These are phyloP conservation scores for Tylopilus orsonianus DNA, from an alignment of 1,284 basidiomycete species.

Conservation along the genomic window DNA sequence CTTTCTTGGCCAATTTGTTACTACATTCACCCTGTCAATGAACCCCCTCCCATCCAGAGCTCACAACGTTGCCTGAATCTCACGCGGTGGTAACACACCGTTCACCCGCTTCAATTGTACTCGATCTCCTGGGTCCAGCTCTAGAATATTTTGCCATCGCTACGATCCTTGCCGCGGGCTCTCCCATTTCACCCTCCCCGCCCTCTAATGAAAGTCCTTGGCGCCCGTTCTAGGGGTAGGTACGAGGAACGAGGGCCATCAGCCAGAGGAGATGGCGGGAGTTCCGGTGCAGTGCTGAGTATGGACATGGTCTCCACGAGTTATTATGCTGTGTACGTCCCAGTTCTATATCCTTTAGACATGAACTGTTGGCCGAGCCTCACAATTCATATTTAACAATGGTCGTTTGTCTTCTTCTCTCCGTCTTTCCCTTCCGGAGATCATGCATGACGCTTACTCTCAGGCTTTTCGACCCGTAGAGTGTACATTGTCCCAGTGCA, in stretches of 20 bases:
- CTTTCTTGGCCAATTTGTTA: neutral
- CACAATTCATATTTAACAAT: neutral
- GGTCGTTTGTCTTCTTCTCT: neutral
- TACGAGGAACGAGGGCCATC: constrained; percentile 16
- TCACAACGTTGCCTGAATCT: constrained; percentile 20
- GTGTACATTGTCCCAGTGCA: constrained; percentile 59
- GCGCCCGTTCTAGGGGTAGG: constrained; percentile 9
- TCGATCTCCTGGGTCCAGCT: neutral
- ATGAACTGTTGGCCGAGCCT: neutral
- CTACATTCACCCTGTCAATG: constrained; percentile 17
- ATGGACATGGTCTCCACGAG: constrained; percentile 50
- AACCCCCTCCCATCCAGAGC: neutral
- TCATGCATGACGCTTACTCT: neutral
- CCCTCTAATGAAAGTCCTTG: constrained; percentile 15
- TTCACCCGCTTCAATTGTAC: neutral
- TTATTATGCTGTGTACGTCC: constrained; percentile 53
- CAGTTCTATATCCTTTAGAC: neutral
- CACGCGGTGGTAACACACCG: constrained; percentile 20
- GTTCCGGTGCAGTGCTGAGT: constrained; percentile 51
- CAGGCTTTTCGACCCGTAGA: constrained; percentile 37
- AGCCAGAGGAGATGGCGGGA: constrained; percentile 40
- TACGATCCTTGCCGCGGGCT: neutral
- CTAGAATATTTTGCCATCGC: neutral
- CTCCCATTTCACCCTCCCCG: neutral
- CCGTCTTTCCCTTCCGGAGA: neutral